Evolutionary conservation across 768 basidiomycete species (phyloP).

Genomic region (Phaeotremella fagi): DNA sequence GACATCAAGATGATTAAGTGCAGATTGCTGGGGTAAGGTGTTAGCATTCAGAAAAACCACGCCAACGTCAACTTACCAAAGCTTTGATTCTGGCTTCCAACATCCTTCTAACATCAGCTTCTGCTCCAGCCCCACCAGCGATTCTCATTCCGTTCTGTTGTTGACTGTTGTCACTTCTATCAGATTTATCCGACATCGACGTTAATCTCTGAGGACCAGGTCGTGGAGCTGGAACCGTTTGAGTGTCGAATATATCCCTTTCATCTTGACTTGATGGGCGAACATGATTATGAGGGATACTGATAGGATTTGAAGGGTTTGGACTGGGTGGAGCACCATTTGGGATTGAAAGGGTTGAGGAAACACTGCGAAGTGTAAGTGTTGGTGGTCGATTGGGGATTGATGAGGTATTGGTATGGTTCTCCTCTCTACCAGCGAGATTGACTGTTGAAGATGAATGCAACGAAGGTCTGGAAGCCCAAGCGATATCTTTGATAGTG

Average conservation of each 20-base stretch:
- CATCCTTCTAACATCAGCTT: slow-evolving; percentile 2
- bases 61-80: slow-evolving; percentile 1
- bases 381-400: background rate
- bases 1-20: slow-evolving; percentile 2
- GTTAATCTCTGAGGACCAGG: background rate
- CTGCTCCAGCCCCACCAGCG: background rate
- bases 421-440: background rate
- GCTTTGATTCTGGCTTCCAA: slow-evolving; percentile 8
- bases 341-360: background rate
- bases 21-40: slow-evolving; percentile 1
- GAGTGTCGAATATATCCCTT: background rate
- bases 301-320: background rate
- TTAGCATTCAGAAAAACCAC: background rate
- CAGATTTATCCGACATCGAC: background rate
- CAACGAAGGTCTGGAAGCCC: background rate
- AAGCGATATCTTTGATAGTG: background rate
- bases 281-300: background rate
- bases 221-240: background rate
- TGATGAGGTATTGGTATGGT: background rate
- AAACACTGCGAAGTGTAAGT: background rate
- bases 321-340: background rate
- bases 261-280: background rate
- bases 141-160: background rate
- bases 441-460: background rate
- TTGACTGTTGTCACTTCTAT: background rate